Conservation (phyloP, 2,329 filamentous ascomycete species). For the Monosporascus sp. region DNA sequence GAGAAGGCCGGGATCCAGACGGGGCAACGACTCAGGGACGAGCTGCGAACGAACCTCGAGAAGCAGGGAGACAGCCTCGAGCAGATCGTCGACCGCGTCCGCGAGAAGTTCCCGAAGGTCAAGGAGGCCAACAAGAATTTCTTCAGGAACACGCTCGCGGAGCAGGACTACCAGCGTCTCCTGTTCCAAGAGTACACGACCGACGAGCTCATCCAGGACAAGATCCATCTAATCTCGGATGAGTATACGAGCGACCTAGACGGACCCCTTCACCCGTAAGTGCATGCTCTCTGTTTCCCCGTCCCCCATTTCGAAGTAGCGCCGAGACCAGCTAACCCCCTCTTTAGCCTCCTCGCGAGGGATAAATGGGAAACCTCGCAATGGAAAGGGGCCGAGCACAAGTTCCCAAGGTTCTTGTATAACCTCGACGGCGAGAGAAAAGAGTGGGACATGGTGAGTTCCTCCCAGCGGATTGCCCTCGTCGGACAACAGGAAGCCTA, state of each 20-base stretch:
- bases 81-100: constrained; percentile 5
- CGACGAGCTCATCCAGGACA: constrained; percentile 19
- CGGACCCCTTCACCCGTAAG: constrained; percentile 17
- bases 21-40: constrained; percentile 4
- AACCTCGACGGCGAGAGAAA: constrained; percentile 14
- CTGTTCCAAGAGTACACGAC: constrained; percentile 19
- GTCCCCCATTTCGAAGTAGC: too few relatives aligned
- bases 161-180: constrained; percentile 22
- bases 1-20: constrained; percentile 1
- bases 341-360: constrained; percentile 13
- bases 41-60: background rate
- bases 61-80: constrained; percentile 8
- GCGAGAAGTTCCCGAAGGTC: background rate
- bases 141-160: constrained; percentile 11
- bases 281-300: background rate
- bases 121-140: constrained; percentile 9
- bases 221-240: constrained; percentile 13
- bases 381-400: constrained; percentile 4
- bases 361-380: constrained; percentile 5
- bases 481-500: background rate
- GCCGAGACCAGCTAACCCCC: background rate
- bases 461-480: background rate
- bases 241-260: constrained; percentile 9
- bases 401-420: constrained; percentile 15
- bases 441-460: constrained; percentile 20